Evolutionary conservation across 768 basidiomycete genomes (phyloP).

Genomic region (Leucocoprinus leucothites): DNA sequence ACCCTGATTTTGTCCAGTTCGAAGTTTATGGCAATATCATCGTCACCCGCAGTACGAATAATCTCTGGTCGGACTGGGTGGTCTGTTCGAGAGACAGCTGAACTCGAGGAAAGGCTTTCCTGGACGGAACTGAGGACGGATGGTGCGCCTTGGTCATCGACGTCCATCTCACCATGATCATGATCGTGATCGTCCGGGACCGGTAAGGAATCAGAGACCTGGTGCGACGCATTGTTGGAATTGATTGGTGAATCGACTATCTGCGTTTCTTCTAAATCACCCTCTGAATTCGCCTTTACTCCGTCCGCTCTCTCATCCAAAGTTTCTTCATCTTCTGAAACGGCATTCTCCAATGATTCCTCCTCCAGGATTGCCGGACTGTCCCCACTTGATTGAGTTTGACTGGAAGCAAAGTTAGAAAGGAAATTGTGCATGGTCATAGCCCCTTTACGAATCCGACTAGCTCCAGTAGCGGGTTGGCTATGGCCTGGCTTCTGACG

Average conservation of each 20-base stretch:
- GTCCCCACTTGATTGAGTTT: neutral
- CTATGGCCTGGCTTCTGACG: neutral
- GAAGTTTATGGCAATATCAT: constrained; percentile 27
- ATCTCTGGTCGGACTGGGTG: constrained; percentile 34
- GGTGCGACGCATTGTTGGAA: neutral
- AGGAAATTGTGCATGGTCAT: constrained; percentile 12
- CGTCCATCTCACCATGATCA: neutral
- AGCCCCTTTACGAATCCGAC: constrained; percentile 2
- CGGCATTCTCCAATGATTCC: constrained; percentile 13
- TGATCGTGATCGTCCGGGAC: neutral
- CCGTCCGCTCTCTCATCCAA: neutral
- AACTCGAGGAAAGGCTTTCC: constrained; percentile 12
- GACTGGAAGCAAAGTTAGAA: constrained; percentile 7
- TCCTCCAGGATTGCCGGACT: neutral
- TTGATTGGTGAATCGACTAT: neutral
- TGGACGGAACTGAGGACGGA: constrained; percentile 19
- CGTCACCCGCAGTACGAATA: constrained; percentile 28
- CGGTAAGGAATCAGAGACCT: too few species aligned
- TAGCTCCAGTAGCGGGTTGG: neutral
- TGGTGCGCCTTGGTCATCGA: constrained; percentile 18
- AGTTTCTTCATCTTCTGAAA: constrained; percentile 17
- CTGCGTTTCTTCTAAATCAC: neutral
- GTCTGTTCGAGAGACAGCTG: constrained; percentile 9
- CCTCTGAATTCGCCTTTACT: too few species aligned
- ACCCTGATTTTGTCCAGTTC: constrained; percentile 22